Conservation (phyloP, 352 stramenopile genomes). For the Phytophthora capsici region DNA sequence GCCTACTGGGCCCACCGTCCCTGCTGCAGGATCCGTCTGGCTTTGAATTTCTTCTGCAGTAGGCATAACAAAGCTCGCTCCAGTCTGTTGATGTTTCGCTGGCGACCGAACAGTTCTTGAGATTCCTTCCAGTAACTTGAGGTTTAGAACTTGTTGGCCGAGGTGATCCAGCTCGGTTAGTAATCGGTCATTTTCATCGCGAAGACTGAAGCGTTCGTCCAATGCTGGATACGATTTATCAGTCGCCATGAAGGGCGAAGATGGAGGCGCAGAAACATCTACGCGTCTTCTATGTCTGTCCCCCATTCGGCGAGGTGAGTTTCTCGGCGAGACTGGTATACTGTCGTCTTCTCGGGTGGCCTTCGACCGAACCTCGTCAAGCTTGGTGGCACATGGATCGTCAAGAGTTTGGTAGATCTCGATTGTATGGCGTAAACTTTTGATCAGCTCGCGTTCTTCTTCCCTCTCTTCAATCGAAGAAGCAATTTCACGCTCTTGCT, state of each 20-base stretch:
- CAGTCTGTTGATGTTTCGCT: constrained; percentile 15
- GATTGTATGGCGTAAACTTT: constrained; percentile 66
- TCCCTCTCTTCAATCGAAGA: constrained; percentile 38
- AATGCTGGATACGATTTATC: constrained; percentile 24
- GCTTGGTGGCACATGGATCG: constrained; percentile 42
- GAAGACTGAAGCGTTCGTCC: constrained; percentile 48
- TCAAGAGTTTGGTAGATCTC: constrained; percentile 68
- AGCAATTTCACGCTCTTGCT: constrained; percentile 38
- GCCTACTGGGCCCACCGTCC: constrained; percentile 26
- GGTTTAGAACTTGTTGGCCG: constrained; percentile 51
- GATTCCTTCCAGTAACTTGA: constrained; percentile 42
- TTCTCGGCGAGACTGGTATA: constrained; percentile 22
- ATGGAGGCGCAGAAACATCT: constrained; percentile 18
- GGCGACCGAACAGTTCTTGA: constrained; percentile 22
- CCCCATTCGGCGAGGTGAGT: constrained; percentile 22
- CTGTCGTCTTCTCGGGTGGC: constrained; percentile 21
- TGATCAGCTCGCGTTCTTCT: constrained; percentile 62
- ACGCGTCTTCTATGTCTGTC: constrained; percentile 31
- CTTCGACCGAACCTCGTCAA: constrained; percentile 18
- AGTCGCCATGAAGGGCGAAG: constrained; percentile 1
- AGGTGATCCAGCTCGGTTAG: constrained; percentile 48
- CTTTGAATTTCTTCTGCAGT: constrained; percentile 13
- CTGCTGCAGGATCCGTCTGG: constrained; percentile 12
- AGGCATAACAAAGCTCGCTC: not conserved
- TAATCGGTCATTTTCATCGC: constrained; percentile 59